phyloP scores from a whole-genome alignment of 495 filamentous ascomycete species.

The Penicillium soppii region DNA sequence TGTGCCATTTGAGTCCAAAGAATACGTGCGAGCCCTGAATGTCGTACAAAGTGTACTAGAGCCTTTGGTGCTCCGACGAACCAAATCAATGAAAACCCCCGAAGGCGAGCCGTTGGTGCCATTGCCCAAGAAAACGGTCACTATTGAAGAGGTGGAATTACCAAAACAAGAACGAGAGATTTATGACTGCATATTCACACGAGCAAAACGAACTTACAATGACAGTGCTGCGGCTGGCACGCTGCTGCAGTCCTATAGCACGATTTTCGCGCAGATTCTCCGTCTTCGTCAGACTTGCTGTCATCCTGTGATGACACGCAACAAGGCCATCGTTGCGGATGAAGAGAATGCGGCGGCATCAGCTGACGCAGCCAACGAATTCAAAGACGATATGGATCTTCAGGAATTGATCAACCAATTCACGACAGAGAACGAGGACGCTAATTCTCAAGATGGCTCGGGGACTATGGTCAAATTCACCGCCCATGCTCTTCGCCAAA shows the following conservation, averaged over 20 bases:
- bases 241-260: conserved; percentile 88
- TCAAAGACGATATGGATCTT: conserved; percentile 96
- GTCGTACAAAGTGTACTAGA: conserved; percentile 97
- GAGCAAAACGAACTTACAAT: conserved; percentile 79
- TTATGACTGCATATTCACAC: conserved; percentile 82
- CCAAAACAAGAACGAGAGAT: conserved; percentile 82
- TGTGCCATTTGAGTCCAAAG: conserved; percentile 89
- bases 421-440: conserved; percentile 63
- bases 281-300: conserved; percentile 93
- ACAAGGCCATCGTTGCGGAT: conserved; percentile 79
- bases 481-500: conserved; percentile 82
- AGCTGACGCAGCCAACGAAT: conserved; percentile 73
- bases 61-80: conserved; percentile 89
- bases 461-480: conserved; percentile 61
- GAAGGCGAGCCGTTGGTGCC: conserved; percentile 83
- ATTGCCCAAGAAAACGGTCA: conserved; percentile 75
- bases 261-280: conserved; percentile 95
- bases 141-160: conserved; percentile 83
- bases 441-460: conserved; percentile 37
- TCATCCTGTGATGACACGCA: conserved; percentile 84
- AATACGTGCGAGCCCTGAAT: conserved; percentile 89
- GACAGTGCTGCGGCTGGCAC: conserved; percentile 89
- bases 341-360: conserved; percentile 81
- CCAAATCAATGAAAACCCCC: conserved; percentile 97
- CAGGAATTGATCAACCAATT: conserved; percentile 81